Conservation (phyloP, 805 yeast genomes). For the Wickerhamiella spandovensis region DNA sequence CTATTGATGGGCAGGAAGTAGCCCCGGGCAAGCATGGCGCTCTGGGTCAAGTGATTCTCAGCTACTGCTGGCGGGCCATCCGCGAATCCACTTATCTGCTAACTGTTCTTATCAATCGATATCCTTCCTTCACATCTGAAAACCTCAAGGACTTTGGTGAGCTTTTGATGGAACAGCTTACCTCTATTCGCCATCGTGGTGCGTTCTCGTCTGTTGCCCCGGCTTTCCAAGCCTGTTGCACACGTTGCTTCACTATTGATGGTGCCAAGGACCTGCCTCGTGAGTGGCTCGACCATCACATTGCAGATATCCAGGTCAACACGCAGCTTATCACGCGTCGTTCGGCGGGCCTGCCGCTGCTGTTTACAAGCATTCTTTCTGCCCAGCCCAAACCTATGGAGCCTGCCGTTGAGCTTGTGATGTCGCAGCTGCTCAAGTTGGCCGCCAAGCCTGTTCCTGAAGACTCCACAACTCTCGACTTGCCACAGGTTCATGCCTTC, state of each 20-base stretch:
- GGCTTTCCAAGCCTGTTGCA: constrained; percentile 54
- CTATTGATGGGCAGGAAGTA: constrained; percentile 20
- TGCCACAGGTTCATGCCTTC: constrained; percentile 90
- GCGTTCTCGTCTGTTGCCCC: constrained; percentile 86
- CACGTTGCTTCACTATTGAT: constrained; percentile 31
- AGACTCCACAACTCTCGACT: constrained; percentile 39
- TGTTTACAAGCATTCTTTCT: constrained; percentile 61
- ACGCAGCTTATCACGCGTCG: constrained; percentile 71
- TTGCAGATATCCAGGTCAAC: constrained; percentile 38
- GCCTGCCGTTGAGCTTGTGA: constrained; percentile 36
- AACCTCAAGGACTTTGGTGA: constrained; percentile 37
- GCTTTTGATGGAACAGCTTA: constrained; percentile 49
- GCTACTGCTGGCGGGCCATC: constrained; percentile 71
- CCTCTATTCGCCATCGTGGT: constrained; percentile 74
- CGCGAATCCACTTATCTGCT: constrained; percentile 58
- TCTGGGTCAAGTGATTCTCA: constrained; percentile 33
- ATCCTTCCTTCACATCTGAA: constrained; percentile 18
- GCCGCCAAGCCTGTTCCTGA: constrained; percentile 38
- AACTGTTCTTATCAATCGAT: constrained; percentile 5
- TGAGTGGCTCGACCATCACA: constrained; percentile 47
- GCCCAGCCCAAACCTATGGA: constrained; percentile 30
- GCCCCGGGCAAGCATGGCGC: constrained; percentile 24
- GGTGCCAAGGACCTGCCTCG: constrained; percentile 28
- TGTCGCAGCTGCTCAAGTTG: constrained; percentile 38
- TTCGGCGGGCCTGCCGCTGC: constrained; percentile 82